Evolutionary conservation across 805 yeast genomes (phyloP), one percentile per base, ranked within the genome.

Genomic region (Saturnispora bothae): DNA sequence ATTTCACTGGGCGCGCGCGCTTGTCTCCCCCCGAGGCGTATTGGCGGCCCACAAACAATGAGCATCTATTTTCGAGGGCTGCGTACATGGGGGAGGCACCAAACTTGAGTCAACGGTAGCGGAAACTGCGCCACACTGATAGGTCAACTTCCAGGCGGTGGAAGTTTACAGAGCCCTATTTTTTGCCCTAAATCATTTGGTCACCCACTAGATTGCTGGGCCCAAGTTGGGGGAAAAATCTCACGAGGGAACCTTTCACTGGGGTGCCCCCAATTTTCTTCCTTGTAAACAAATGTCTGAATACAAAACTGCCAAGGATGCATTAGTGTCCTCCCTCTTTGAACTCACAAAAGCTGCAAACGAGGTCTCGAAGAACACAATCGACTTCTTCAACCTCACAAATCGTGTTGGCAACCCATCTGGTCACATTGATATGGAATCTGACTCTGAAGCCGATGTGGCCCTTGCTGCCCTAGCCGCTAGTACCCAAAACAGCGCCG

Each of bases 261-360:
- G 13, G 9, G 13, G 13, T 6, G 13, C 28, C 28, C 5, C 9
- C 9, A 26, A 9, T 28, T 28, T 28, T 12, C 26, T 22, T 37
- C 13, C 27, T 26, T 28, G 10, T 17, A 16, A 33, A 20, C 26
- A 30, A 20, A 35, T 28, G 19, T 20, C 35, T 30, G 59, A 56
- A 19, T 47, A 51, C 41, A 55, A 52, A 39, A 38, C 49, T 10
- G 55, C 58, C 19, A 55, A 53, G 41, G 59, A 54, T 36, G 52
- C 56, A 30, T 71, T 81, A 27, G 86, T 86, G 41, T 72, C 92
- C 29, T 75, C 95, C 1, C 69, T 86, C 43, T 81, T 78, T 51
- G 88, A 82, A 54, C 71, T 86, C 39, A 76, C 92, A 31, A 83
- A 78, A 53, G 85, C 94, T n/a, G 89, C 95, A 27, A 75, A 72